Percentiles rank a stretch among this genome's conserved stretches.
phyloP scores from a whole-genome alignment of 176 grass and related monocot species.

The Luzula sylvatica region DNA sequence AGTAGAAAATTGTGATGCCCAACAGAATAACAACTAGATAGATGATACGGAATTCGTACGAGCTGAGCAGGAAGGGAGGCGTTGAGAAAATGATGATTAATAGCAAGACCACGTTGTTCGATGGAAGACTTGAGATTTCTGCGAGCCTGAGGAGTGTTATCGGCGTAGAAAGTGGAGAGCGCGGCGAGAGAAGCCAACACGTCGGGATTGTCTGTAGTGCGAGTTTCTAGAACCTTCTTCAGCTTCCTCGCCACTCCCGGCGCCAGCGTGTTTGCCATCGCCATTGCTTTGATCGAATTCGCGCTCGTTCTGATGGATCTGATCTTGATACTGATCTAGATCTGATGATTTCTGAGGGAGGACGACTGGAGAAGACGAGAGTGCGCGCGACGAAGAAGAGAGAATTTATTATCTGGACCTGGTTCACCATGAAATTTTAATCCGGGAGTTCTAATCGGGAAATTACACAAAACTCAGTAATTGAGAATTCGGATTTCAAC shows the following conservation, averaged over 20 bases:
- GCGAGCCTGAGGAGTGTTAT: conserved; percentile 85
- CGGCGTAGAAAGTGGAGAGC: conserved; percentile 78
- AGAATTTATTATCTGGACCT: background rate
- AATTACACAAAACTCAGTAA: too few relatives aligned
- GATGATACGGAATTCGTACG: conserved; percentile 17
- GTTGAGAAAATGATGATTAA: conserved; percentile 87
- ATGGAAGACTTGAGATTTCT: conserved; percentile 96
- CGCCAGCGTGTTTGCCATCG: conserved; percentile 41
- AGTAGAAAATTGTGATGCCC: background rate
- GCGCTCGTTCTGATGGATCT: background rate
- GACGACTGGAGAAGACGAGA: background rate
- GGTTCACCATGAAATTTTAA: background rate
- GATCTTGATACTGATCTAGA: background rate
- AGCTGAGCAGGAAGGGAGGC: conserved; percentile 69
- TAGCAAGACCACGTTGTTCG: conserved; percentile 75
- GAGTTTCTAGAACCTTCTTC: conserved; percentile 98
- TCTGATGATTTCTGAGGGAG: conserved; percentile 12
- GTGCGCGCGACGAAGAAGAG: conserved; percentile 1
- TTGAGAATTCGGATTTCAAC: too few relatives aligned
- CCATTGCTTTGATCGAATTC: background rate
- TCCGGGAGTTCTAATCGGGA: too few relatives aligned
- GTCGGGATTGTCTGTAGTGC: conserved; percentile 74
- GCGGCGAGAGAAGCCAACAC: conserved; percentile 75
- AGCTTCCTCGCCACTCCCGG: conserved; percentile 84
- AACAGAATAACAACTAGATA: background rate